Evolutionary conservation across 257 asterid species (phyloP), one percentile per base, ranked within the genome.

Genomic region (Cynanchum wilfordii): DNA sequence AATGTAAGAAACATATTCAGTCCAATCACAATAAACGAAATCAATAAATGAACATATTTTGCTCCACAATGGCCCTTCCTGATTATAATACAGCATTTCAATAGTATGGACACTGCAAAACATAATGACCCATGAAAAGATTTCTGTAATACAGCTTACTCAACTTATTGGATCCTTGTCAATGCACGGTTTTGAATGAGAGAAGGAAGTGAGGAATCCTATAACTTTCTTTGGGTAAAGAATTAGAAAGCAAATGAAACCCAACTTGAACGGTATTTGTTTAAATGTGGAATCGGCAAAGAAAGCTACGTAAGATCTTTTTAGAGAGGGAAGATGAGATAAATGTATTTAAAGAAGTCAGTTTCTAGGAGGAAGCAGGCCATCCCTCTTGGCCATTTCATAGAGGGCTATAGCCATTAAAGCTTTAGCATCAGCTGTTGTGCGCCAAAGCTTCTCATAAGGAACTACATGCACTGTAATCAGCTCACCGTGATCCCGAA

Each of bases 341-440:
- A 3, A 51, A 56, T 0, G n/a, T 1, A 7, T 33, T 1, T 24
- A 22, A 71, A 19, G 19, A 17, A 70, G 11, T 85, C 77, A 85
- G 54, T 69, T 73, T 75, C 47, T 72, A 40, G 87, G 74, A 59
- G 87, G 77, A 27, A 92, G 79, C 75, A 93, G 73, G 11, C 93
- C 88, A 24, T 90, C 92, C 70, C 75, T 86, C 78, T 82, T 84
- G 79, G 96, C 98, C 98, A 90, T 90, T 82, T 93, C 98, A 40
- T 90, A 90, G 17, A 93, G 84, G 2, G 96, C 92, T 76, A 90
- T 78, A 54, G 96, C 94, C 85, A 75, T 84, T 56, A 93, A 84
- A 50, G 85, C 86, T 76, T 93, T 93, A 24, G 97, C 98, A 84
- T 93, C 98, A 40, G 96, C 90, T 1, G 98, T 93, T 73, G 68